A percentile compares a stretch with the other conserved stretches of the same genome.
Evolutionary conservation across 2,329 filamentous ascomycete genomes (phyloP).

Genomic region (Coniosporium tulheliwenetii): DNA sequence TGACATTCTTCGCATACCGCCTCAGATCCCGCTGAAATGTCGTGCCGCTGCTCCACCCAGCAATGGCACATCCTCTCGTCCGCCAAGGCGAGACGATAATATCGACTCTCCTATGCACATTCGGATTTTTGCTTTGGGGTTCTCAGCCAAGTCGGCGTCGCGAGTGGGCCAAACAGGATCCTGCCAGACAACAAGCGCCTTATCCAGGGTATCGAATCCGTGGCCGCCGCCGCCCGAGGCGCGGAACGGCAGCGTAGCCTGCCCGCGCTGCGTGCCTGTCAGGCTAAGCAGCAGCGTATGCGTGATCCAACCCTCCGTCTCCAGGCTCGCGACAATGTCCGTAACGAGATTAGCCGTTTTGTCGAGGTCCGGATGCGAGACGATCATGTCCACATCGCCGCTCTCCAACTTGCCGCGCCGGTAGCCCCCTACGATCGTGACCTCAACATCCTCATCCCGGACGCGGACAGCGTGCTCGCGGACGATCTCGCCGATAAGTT

Average conservation of each 20-base stretch:
- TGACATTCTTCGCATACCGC: constrained; percentile 58
- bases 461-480: constrained; percentile 51
- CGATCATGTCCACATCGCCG: constrained; percentile 74
- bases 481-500: constrained; percentile 49
- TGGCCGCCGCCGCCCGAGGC: constrained; percentile 27
- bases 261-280: constrained; percentile 56
- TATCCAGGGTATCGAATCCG: constrained; percentile 81
- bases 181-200: constrained; percentile 87
- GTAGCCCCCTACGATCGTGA: constrained; percentile 63
- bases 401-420: constrained; percentile 57
- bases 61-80: constrained; percentile 72
- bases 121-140: constrained; percentile 41
- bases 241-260: constrained; percentile 44
- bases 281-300: constrained; percentile 62
- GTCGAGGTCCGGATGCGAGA: constrained; percentile 60
- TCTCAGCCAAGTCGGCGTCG: constrained; percentile 15
- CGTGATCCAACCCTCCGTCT: constrained; percentile 56
- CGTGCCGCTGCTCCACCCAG: constrained; percentile 78
- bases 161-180: constrained; percentile 36
- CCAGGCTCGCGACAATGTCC: constrained; percentile 55
- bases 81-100: constrained; percentile 85
- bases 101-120: constrained; percentile 72
- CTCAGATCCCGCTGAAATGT: constrained; percentile 82
- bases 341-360: constrained; percentile 56
- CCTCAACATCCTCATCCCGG: constrained; percentile 36